Evolutionary conservation across 257 asterid genomes (phyloP).

Genomic region (Solanum verrucosum): DNA sequence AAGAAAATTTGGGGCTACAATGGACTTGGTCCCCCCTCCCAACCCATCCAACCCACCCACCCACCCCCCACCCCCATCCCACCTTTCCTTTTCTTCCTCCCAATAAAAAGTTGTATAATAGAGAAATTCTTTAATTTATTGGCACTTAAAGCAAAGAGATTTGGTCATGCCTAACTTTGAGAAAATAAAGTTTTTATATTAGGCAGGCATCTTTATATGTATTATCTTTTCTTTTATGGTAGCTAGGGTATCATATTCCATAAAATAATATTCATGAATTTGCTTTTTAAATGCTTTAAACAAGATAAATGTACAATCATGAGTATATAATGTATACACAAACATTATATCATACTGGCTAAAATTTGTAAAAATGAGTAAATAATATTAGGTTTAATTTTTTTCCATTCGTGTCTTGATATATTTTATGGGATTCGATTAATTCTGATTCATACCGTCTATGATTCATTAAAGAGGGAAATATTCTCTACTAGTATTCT

Average conservation of each 20-base stretch:
- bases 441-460: rapidly evolving
- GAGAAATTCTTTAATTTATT: neutral
- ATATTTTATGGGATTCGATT: neutral
- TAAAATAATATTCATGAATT: neutral
- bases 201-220: neutral
- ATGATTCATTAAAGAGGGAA: neutral
- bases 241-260: neutral
- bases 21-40: neutral
- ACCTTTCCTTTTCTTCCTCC: neutral
- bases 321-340: neutral
- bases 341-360: neutral
- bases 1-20: neutral
- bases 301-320: neutral
- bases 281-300: neutral
- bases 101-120: neutral
- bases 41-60: too few relatives aligned
- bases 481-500: neutral
- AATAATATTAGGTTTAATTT: neutral
- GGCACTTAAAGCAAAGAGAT: neutral
- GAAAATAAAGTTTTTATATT: neutral
- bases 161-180: neutral
- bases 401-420: neutral
- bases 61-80: neutral
- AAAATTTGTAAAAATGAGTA: neutral
- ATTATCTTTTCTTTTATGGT: neutral